Conservation (phyloP, 2,329 filamentous ascomycete species). For the Hypoxylon sp. region DNA sequence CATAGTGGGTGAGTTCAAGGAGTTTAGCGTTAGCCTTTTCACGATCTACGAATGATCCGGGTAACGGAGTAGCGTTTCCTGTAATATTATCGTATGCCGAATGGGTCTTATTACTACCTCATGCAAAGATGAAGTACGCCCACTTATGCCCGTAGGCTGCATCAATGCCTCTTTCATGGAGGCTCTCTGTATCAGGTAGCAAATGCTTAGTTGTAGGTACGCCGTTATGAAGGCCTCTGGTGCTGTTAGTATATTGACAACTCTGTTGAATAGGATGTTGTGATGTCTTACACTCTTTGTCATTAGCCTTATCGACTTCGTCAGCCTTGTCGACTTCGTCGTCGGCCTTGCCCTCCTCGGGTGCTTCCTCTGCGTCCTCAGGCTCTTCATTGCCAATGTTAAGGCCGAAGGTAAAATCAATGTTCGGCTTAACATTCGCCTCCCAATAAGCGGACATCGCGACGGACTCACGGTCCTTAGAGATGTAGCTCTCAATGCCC, state of each 20-base stretch:
- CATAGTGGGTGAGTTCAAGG: constrained; percentile 27
- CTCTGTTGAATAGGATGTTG: not conserved
- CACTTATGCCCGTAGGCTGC: constrained; percentile 6
- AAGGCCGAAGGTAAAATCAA: not conserved
- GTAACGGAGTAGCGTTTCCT: not conserved
- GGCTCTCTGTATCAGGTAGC: no score
- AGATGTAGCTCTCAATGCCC: no score
- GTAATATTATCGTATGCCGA: not conserved
- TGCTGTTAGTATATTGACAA: constrained; percentile 16
- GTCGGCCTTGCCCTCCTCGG: not conserved
- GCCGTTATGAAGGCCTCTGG: not conserved
- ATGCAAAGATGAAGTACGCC: constrained; percentile 10
- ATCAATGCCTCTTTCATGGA: not conserved
- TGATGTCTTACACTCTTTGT: constrained; percentile 6
- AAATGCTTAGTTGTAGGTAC: no score
- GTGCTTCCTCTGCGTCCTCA: no score
- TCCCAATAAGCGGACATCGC: no score
- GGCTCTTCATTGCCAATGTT: not conserved
- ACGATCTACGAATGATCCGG: constrained; percentile 36
- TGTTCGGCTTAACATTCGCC: no score
- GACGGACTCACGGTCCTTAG: no score
- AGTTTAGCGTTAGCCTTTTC: constrained; percentile 45
- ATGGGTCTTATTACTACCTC: not conserved
- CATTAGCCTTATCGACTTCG: not conserved
- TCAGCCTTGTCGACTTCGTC: not conserved